A percentile compares a stretch with the other conserved stretches of the same genome.
Conservation (phyloP, 768 basidiomycete species). For the Dioszegia hungarica region DNA sequence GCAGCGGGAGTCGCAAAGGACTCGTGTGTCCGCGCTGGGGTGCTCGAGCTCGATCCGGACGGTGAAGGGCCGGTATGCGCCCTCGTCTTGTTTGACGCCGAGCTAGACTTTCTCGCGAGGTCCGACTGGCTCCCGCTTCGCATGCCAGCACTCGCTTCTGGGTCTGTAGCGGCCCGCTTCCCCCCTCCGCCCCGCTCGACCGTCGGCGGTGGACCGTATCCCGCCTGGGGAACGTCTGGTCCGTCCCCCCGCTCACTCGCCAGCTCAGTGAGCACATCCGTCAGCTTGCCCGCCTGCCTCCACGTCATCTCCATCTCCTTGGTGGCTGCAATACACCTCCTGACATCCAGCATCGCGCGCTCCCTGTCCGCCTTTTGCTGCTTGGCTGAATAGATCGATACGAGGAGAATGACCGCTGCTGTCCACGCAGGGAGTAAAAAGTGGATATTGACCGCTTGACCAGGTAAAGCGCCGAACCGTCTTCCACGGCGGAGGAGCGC, state of each 20-base stretch:
- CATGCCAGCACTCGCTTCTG: no score
- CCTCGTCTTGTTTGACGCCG: no score
- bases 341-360: constrained; percentile 60
- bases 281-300: constrained; percentile 46
- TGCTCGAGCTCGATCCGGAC: no score
- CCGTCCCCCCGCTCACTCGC: constrained; percentile 12
- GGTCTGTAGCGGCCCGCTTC: background rate
- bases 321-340: constrained; percentile 58
- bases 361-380: constrained; percentile 53
- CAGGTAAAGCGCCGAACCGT: constrained; percentile 46
- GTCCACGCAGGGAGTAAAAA: constrained; percentile 51
- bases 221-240: background rate
- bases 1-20: no score
- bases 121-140: no score
- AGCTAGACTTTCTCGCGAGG: no score
- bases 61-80: no score
- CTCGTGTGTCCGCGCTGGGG: no score
- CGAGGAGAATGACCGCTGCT: constrained; percentile 58
- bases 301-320: constrained; percentile 50
- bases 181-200: background rate
- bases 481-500: constrained; percentile 54
- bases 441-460: constrained; percentile 48
- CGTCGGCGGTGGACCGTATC: background rate
- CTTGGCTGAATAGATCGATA: constrained; percentile 63
- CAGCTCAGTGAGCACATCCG: constrained; percentile 32